Conservation (phyloP, 2,329 filamentous ascomycete genomes). For the Aspergillus pseudotamarii region DNA sequence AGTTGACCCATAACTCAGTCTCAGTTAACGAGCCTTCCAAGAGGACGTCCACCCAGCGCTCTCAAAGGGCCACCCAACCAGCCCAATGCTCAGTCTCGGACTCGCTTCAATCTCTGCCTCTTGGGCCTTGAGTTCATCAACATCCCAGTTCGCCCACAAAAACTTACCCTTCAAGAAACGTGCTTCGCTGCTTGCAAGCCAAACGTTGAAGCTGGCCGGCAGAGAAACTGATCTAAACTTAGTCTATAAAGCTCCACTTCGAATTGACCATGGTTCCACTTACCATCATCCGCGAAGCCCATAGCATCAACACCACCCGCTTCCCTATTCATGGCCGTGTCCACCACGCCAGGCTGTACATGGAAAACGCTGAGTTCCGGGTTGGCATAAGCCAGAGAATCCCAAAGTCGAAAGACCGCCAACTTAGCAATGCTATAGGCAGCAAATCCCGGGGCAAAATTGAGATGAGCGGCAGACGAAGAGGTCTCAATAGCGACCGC, state of each 20-base stretch:
- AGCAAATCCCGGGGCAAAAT: conserved; percentile 16
- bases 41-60: background rate
- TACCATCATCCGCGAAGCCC: conserved; percentile 17
- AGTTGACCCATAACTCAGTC: no score
- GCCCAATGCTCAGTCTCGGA: background rate
- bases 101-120: conserved; percentile 18
- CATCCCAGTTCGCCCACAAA: conserved; percentile 44
- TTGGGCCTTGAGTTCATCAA: conserved; percentile 38
- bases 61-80: background rate
- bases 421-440: conserved; percentile 19
- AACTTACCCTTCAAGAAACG: conserved; percentile 42
- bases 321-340: conserved; percentile 24
- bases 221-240: conserved; percentile 19
- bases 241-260: no score
- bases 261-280: background rate
- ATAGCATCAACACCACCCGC: conserved; percentile 11
- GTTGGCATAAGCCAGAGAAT: conserved; percentile 17
- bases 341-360: conserved; percentile 20
- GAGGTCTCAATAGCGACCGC: conserved; percentile 11
- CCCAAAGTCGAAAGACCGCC: conserved; percentile 16
- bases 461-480: conserved; percentile 13
- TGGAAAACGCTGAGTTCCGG: conserved; percentile 21
- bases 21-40: no score
- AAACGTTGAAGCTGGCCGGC: conserved; percentile 35
- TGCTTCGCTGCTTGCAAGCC: conserved; percentile 42